Evolutionary conservation across 371 early-diverging fungal genomes (phyloP), one percentile per base, ranked within the genome.

Genomic region (Blakeslea trispora): DNA sequence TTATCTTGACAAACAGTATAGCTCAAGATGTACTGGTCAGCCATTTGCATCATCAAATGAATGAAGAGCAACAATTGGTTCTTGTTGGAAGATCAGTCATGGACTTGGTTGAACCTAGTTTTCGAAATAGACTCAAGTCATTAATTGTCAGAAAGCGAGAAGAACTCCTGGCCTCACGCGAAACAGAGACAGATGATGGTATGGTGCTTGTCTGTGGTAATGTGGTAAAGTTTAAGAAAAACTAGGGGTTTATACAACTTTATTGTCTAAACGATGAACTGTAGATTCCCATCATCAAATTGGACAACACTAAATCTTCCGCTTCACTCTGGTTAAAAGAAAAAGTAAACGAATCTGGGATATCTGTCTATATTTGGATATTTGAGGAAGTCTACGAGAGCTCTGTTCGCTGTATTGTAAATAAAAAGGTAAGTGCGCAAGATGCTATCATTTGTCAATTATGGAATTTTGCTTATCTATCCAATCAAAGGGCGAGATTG

Each of bases 261-360:
- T 55, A 47, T 45, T 53, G 18, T 47, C 34, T 28, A 28, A 28
- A 28, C 28, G 3, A 28, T 28, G 7, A 28, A 28, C 28, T 41
- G 32, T 67, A 85, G 87, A 71, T 87, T 19, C 82, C 85, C 4
- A 83, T 88, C 57, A 68, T 82, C 22, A 85, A 84, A 55, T 69
- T 78, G 24, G 82, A 84, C 64, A 75, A 81, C 5, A 73, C 77
- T 34, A 79, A 73, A 23, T 81, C 83, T 2, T 84, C 88, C 15
- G 83, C 86, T 28, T 84, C 85, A 3, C 65, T 88, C 15, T 88
- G 88, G 88, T 69, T 88, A 39, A 88, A 88, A 55, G 82, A 79
- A 46, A 82, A 83, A 52, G 71, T 64, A 28, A 82, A 81, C 39
- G 74, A 79, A 49, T 40, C 67, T 15, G 84, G 83, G 5, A 61